phyloP scores from a whole-genome alignment of 768 basidiomycete genomes.

The Kwoniella pini region DNA sequence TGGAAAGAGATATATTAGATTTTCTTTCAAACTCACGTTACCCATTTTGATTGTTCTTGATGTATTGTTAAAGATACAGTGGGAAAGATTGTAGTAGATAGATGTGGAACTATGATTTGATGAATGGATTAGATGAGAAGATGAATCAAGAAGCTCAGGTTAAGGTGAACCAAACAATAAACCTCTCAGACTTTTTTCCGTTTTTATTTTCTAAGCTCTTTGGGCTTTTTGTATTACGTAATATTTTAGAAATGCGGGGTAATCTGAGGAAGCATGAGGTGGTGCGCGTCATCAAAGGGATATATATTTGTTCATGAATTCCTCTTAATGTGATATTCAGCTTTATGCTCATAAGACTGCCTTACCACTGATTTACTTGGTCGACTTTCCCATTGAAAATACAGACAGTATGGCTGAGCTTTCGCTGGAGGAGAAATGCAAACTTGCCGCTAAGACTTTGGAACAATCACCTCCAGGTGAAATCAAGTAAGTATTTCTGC shows the following conservation, averaged over 20 bases:
- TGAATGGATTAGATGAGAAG: too few relatives aligned
- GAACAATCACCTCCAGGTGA: constrained; percentile 92
- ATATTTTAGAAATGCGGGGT: too few relatives aligned
- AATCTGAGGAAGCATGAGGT: too few relatives aligned
- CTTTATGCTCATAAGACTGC: too few relatives aligned
- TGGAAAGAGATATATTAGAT: too few relatives aligned
- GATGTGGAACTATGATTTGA: too few relatives aligned
- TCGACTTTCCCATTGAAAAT: too few relatives aligned
- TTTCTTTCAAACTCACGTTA: constrained; percentile 50
- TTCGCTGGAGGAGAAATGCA: constrained; percentile 37
- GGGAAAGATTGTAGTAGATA: constrained; percentile 1
- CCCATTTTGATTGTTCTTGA: constrained; percentile 29
- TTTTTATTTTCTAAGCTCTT: background rate
- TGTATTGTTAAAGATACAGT: background rate
- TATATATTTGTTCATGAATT: too few relatives aligned
- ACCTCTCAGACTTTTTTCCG: background rate
- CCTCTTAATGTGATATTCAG: too few relatives aligned
- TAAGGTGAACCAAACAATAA: background rate
- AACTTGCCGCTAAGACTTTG: constrained; percentile 70
- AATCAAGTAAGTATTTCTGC: constrained; percentile 63
- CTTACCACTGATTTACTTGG: too few relatives aligned
- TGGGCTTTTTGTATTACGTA: too few relatives aligned
- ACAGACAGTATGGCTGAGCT: constrained; percentile 35
- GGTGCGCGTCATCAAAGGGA: background rate
- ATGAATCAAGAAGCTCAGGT: background rate